These are phyloP conservation scores for Grifola frondosa DNA, from an alignment of 1,284 basidiomycete species.

Conservation along the genomic window DNA sequence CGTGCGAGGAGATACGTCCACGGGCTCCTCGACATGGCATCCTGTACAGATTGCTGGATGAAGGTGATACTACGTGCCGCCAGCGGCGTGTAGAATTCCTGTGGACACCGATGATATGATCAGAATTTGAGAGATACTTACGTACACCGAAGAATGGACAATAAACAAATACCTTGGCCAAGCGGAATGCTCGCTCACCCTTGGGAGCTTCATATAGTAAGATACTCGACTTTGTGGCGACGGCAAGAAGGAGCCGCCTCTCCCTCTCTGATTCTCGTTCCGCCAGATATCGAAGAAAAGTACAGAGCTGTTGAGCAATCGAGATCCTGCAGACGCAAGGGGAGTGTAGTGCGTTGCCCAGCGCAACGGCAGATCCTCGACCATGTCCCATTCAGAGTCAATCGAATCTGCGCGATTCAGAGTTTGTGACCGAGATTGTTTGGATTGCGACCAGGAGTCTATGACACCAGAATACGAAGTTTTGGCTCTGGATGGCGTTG, in stretches of 20 bases:
- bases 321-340: constrained; percentile 63
- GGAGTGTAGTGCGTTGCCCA: constrained; percentile 83
- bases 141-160: constrained; percentile 2
- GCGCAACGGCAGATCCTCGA: constrained; percentile 72
- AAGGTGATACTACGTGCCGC: constrained; percentile 63
- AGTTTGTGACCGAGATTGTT: constrained; percentile 6
- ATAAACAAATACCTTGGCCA: constrained; percentile 58
- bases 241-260: constrained; percentile 68
- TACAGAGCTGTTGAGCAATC: constrained; percentile 56
- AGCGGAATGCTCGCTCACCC: constrained; percentile 78
- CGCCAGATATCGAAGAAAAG: constrained; percentile 67
- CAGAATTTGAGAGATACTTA: constrained; percentile 1
- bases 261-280: constrained; percentile 46
- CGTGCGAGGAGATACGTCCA: constrained; percentile 36
- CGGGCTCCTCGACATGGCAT: constrained; percentile 44
- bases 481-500: constrained; percentile 22
- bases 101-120: constrained; percentile 3
- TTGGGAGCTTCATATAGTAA: constrained; percentile 76
- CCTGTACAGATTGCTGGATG: constrained; percentile 64
- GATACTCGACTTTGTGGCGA: constrained; percentile 72
- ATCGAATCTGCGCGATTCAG: constrained; percentile 14
- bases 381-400: constrained; percentile 66
- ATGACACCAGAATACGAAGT: constrained; percentile 27
- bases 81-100: constrained; percentile 81
- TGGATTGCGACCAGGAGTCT: constrained; percentile 16